Evolutionary conservation across 768 basidiomycete genomes (phyloP).

Genomic region (Lactarius trivialis): DNA sequence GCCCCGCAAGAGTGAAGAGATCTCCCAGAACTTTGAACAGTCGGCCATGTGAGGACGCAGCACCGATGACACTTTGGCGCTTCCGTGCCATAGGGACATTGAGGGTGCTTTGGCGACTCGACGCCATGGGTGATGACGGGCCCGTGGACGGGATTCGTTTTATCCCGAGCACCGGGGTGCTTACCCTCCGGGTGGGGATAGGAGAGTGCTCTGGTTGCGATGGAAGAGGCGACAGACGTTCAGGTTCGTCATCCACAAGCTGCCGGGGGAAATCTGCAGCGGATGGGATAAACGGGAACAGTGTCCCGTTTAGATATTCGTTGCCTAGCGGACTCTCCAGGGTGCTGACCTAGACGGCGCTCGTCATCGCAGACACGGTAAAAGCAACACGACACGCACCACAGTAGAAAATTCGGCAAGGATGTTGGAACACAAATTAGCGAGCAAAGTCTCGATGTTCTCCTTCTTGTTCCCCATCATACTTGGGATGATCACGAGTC

Average conservation of each 20-base stretch:
- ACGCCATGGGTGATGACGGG: conserved; percentile 27
- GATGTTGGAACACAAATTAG: conserved; percentile 83
- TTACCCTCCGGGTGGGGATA: conserved; percentile 23
- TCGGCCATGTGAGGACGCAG: conserved; percentile 74
- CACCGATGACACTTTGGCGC: conserved; percentile 55
- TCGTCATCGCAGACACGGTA: not conserved
- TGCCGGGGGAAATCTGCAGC: conserved; percentile 54
- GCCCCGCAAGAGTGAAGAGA: conserved; percentile 82
- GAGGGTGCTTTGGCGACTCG: conserved; percentile 49
- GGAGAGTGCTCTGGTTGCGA: conserved; percentile 47
- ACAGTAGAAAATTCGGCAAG: conserved; percentile 79
- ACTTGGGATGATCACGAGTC: conserved; percentile 72
- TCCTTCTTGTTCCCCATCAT: conserved; percentile 84
- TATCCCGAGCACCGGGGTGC: conserved; percentile 31
- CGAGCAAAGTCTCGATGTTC: conserved; percentile 83
- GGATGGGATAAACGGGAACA: conserved; percentile 58
- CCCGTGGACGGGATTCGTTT: conserved; percentile 53
- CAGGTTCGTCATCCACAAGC: conserved; percentile 42
- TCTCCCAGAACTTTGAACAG: conserved; percentile 86
- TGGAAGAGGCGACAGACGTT: conserved; percentile 41
- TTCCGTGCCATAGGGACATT: conserved; percentile 45
- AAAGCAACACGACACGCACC: conserved; percentile 42
- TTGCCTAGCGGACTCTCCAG: conserved; percentile 82
- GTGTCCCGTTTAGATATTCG: conserved; percentile 68
- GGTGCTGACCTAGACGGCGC: conserved; percentile 51